These are phyloP conservation scores for Penicillium digitatum DNA, from an alignment of 2,329 filamentous ascomycete species.

Conservation along the genomic window DNA sequence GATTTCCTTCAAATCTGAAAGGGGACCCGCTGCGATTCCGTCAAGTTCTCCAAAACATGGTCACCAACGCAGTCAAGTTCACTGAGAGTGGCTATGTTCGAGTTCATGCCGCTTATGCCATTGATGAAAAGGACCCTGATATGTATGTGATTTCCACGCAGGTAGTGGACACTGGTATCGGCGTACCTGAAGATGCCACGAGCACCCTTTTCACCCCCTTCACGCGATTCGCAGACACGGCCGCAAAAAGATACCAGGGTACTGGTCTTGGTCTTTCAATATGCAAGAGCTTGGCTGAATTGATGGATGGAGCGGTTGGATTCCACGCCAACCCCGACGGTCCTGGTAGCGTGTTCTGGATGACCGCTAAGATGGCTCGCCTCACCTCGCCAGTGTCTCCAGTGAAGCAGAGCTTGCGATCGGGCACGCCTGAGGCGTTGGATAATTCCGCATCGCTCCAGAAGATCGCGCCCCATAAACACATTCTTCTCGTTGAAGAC, in stretches of 20 bases:
- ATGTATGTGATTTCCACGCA: slow-evolving; percentile 50
- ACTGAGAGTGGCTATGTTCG: slow-evolving; percentile 54
- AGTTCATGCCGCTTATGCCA: slow-evolving; percentile 41
- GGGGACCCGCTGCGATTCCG: slow-evolving; percentile 59
- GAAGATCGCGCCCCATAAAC: slow-evolving; percentile 40
- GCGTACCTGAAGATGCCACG: slow-evolving; percentile 46
- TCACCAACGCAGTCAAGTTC: slow-evolving; percentile 61
- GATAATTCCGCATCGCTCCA: slow-evolving; percentile 32
- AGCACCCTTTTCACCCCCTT: slow-evolving; percentile 55
- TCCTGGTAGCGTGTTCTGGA: slow-evolving; percentile 52
- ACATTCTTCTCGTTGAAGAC: slow-evolving; percentile 42
- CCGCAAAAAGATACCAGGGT: slow-evolving; percentile 53
- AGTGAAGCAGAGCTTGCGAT: slow-evolving; percentile 25
- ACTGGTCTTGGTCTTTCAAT: slow-evolving; percentile 57
- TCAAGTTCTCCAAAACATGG: slow-evolving; percentile 60
- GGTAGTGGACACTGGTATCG: slow-evolving; percentile 55
- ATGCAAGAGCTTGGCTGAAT: slow-evolving; percentile 53
- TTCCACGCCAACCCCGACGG: slow-evolving; percentile 45
- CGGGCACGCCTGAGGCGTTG: background rate
- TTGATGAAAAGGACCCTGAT: slow-evolving; percentile 39
- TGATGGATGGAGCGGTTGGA: slow-evolving; percentile 55
- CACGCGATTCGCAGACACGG: slow-evolving; percentile 52
- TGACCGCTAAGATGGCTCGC: slow-evolving; percentile 45
- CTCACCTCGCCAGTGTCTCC: slow-evolving; percentile 31
- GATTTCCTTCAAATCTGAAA: slow-evolving; percentile 49